Conservation (phyloP, 257 asterid genomes). For the Salvia miltiorrhiza region DNA sequence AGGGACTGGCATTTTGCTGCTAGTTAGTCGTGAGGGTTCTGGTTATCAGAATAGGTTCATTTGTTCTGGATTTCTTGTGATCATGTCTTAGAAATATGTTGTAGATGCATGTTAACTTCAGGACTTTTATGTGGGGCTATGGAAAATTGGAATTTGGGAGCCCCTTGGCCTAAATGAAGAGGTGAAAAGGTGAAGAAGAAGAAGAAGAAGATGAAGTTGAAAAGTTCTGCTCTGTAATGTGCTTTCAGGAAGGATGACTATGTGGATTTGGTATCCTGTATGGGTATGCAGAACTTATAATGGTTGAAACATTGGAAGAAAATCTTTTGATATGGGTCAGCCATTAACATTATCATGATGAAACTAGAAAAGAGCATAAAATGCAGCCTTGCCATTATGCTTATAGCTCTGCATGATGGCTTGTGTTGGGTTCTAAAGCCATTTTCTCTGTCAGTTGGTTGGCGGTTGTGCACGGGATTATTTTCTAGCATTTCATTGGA, state of each 20-base stretch:
- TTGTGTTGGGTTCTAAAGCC: slow-evolving; percentile 12
- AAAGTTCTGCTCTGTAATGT: neutral
- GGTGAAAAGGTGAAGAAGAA: slow-evolving; percentile 9
- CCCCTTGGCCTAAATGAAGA: slow-evolving; percentile 1
- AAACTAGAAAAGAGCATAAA: slow-evolving; percentile 9
- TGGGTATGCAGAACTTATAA: slow-evolving; percentile 14
- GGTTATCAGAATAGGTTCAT: neutral
- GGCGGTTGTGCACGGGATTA: neutral
- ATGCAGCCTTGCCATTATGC: slow-evolving; percentile 5
- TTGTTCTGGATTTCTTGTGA: neutral
- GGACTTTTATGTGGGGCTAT: slow-evolving; percentile 13
- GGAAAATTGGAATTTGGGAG: neutral
- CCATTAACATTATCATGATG: neutral
- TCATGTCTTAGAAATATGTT: neutral
- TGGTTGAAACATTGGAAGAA: slow-evolving; percentile 16
- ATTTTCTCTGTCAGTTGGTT: slow-evolving; percentile 4
- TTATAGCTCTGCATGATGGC: slow-evolving; percentile 10
- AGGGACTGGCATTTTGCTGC: slow-evolving; percentile 4
- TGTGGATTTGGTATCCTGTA: slow-evolving; percentile 7
- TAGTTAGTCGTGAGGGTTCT: slow-evolving; percentile 2
- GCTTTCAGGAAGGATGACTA: slow-evolving; percentile 10
- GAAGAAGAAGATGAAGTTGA: neutral
- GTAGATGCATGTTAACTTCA: slow-evolving; percentile 4
- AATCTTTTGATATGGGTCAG: neutral
- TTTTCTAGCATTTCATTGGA: slow-evolving; percentile 15